A percentile compares a stretch with the other conserved stretches of the same genome.
These are phyloP conservation scores for Pseudisothecium myosuroides DNA, from an alignment of 225 moss, liverwort and hornwort genomes.

Conservation along the genomic window DNA sequence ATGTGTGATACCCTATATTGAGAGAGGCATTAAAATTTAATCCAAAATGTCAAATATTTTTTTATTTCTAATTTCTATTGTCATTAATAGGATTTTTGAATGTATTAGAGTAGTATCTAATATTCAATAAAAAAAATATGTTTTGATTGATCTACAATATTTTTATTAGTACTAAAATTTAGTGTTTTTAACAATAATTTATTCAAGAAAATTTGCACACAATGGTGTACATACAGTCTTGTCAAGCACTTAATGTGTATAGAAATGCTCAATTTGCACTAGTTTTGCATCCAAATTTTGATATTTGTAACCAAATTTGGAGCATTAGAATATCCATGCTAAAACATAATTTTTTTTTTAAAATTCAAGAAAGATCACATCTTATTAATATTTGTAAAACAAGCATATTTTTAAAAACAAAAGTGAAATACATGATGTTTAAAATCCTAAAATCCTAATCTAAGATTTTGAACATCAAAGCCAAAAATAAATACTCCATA, in stretches of 20 bases:
- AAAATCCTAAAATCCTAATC: neutral
- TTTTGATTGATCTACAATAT: neutral
- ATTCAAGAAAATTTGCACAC: neutral
- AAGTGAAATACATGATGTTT: neutral
- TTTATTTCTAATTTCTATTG: neutral
- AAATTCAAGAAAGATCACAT: neutral
- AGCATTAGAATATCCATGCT: neutral
- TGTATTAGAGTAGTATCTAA: neutral
- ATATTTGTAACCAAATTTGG: neutral
- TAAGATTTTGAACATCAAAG: neutral
- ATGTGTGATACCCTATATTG: neutral
- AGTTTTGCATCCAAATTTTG: neutral
- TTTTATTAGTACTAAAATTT: neutral
- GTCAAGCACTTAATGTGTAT: neutral
- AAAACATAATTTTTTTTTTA: accelerated
- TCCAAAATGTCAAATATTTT: neutral
- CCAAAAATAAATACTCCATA: neutral
- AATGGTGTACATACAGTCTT: neutral
- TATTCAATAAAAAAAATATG: neutral
- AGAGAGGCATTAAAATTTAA: neutral
- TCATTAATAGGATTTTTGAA: neutral
- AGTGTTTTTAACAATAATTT: neutral
- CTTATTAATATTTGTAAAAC: neutral
- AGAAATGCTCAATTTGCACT: neutral
- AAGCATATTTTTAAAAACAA: neutral